Conservation (phyloP, 2,329 filamentous ascomycete species). For the Aspergillus sp. region DNA sequence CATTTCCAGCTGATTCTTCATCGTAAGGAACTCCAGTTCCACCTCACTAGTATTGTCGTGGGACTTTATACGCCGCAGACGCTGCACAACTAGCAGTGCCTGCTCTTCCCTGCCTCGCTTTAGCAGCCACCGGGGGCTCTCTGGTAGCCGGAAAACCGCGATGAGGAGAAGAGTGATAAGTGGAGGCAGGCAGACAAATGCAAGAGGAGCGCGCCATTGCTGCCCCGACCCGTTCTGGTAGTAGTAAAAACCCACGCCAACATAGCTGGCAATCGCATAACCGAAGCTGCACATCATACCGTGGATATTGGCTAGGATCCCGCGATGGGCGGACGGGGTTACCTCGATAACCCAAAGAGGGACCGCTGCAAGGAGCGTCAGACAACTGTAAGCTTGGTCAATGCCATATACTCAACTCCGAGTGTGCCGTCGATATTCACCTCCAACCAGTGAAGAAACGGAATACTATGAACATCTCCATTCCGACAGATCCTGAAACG, state of each 20-base stretch:
- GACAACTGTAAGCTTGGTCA: too few species aligned
- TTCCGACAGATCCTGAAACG: neutral
- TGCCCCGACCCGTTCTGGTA: constrained; percentile 40
- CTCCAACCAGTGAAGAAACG: neutral
- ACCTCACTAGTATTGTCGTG: constrained; percentile 28
- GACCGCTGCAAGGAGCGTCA: neutral
- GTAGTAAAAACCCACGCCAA: constrained; percentile 45
- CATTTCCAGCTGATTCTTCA: constrained; percentile 47
- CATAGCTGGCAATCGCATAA: constrained; percentile 27
- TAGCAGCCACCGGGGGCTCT: constrained; percentile 53
- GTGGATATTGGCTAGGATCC: neutral
- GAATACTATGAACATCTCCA: neutral
- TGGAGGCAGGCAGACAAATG: constrained; percentile 42
- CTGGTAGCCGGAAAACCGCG: constrained; percentile 45
- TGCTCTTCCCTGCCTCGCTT: constrained; percentile 48
- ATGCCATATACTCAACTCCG: too few species aligned
- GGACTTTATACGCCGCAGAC: constrained; percentile 35
- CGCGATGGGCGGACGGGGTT: neutral
- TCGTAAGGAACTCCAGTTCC: constrained; percentile 49
- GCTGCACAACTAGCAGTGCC: constrained; percentile 42
- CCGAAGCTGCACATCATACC: neutral
- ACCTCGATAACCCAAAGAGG: neutral
- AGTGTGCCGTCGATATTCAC: neutral
- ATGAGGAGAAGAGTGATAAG: constrained; percentile 35
- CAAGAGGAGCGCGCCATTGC: constrained; percentile 49